A percentile compares a stretch with the other conserved stretches of the same genome.
phyloP scores from a whole-genome alignment of 148 eudicot species.

The Spergularia bocconei region DNA sequence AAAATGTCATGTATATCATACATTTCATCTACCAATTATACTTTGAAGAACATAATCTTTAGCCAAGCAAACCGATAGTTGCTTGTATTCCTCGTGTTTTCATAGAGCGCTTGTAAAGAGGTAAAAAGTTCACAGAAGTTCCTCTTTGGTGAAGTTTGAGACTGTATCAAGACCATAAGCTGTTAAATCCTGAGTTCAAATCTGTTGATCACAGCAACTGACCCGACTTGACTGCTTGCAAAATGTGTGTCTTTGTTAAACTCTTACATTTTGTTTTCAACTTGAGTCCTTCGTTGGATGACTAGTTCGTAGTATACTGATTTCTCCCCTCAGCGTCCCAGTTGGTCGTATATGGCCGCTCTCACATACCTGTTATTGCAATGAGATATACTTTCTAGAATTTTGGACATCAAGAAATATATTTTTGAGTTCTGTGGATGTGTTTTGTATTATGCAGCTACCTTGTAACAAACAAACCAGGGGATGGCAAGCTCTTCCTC shows the following conservation, averaged over 20 bases:
- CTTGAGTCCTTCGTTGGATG: too few species aligned
- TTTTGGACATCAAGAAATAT: not conserved
- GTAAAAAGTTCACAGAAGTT: not conserved
- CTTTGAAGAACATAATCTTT: not conserved
- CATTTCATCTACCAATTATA: too few species aligned
- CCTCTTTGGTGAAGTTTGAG: constrained; percentile 4
- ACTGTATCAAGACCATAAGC: not conserved
- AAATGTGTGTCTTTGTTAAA: not conserved
- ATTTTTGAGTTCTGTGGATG: not conserved
- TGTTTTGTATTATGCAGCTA: constrained; percentile 41
- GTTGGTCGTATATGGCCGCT: too few species aligned
- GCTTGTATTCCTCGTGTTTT: too few species aligned
- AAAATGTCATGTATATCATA: too few species aligned
- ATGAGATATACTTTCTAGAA: not conserved
- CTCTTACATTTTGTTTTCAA: not conserved
- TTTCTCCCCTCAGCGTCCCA: too few species aligned
- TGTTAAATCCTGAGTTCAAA: not conserved
- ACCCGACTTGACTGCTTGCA: not conserved
- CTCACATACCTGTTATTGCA: not conserved
- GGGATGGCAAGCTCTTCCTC: constrained; percentile 73
- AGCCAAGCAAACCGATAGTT: too few species aligned
- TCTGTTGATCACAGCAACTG: not conserved
- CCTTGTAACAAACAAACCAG: constrained; percentile 63
- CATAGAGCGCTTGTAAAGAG: not conserved
- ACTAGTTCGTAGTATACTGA: too few species aligned